Evolutionary conservation across 768 basidiomycete species (phyloP).

Genomic region (Paxillus involutus): DNA sequence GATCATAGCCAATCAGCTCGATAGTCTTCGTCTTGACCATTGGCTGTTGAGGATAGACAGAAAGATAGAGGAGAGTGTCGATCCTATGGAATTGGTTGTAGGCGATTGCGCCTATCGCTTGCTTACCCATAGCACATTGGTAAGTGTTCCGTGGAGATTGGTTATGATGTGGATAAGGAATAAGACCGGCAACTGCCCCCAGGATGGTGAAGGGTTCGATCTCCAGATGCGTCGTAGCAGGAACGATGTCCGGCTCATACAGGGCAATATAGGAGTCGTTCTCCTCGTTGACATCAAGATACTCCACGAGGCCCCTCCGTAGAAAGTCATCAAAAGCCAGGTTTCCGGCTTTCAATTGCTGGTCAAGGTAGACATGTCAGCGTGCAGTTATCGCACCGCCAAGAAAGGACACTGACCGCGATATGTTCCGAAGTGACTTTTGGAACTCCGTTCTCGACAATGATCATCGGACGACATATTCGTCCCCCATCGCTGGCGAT

Average conservation of each 20-base stretch:
- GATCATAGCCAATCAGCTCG: slow-evolving; percentile 94
- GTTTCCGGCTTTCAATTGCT: slow-evolving; percentile 79
- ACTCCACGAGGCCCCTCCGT: slow-evolving; percentile 89
- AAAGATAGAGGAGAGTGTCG: slow-evolving; percentile 96
- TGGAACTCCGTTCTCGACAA: slow-evolving; percentile 80
- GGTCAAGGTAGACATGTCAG: slow-evolving; percentile 10
- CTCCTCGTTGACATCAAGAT: slow-evolving; percentile 98
- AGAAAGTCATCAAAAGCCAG: slow-evolving; percentile 95
- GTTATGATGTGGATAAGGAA: slow-evolving; percentile 99
- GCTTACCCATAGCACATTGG: slow-evolving; percentile 99
- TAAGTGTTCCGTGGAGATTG: slow-evolving; percentile 99
- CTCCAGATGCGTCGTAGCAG: slow-evolving; percentile 90
- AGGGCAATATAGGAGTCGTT: slow-evolving; percentile 96
- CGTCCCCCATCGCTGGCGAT: slow-evolving; percentile 97
- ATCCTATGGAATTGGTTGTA: slow-evolving; percentile 98
- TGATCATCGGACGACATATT: slow-evolving; percentile 97
- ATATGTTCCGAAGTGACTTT: slow-evolving; percentile 83
- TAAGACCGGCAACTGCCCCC: slow-evolving; percentile 96
- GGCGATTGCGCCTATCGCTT: slow-evolving; percentile 97
- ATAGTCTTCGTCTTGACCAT: slow-evolving; percentile 99
- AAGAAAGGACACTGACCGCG: slow-evolving; percentile 40
- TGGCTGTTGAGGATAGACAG: slow-evolving; percentile 97
- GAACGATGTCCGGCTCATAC: slow-evolving; percentile 84
- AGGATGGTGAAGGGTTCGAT: slow-evolving; percentile 98
- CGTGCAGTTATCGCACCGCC: background rate